Percentiles rank a stretch among this genome's conserved stretches.
These are phyloP conservation scores for Leptographium flavum DNA, from an alignment of 2,329 filamentous ascomycete species.

Conservation along the genomic window DNA sequence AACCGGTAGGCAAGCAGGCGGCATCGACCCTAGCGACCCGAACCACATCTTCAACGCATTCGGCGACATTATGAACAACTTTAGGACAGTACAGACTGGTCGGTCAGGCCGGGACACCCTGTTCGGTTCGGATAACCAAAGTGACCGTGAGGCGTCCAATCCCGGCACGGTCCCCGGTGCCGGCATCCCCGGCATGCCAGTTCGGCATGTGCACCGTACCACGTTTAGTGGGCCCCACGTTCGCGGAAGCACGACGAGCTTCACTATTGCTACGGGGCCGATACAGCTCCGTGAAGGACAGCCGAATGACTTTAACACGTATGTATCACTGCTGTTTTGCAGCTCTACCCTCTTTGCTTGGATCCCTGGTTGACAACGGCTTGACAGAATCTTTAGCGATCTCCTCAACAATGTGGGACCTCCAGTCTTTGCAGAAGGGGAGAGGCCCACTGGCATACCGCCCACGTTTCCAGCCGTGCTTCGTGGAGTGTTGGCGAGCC, in stretches of 20 bases:
- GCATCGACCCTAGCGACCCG: conserved; percentile 14
- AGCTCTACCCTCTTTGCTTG: too few species aligned
- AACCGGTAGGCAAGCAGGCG: conserved; percentile 3
- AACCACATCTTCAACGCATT: conserved; percentile 28
- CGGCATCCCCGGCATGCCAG: conserved; percentile 1
- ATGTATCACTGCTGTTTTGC: conserved; percentile 13
- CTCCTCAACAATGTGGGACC: conserved; percentile 22
- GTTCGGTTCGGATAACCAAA: not conserved
- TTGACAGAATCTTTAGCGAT: conserved; percentile 29
- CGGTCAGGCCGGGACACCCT: conserved; percentile 8
- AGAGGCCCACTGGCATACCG: conserved; percentile 10
- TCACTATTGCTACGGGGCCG: conserved; percentile 32
- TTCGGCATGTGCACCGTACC: conserved; percentile 19
- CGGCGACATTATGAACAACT: conserved; percentile 23
- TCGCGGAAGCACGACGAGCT: conserved; percentile 27
- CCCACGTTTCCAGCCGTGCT: conserved; percentile 25
- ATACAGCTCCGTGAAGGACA: conserved; percentile 12
- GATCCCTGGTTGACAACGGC: not conserved
- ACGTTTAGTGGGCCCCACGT: conserved; percentile 23
- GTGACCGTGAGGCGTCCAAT: not conserved
- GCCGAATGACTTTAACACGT: conserved; percentile 30
- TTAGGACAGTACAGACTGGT: conserved; percentile 14
- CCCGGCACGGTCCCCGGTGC: not conserved
- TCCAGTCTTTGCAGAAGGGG: conserved; percentile 14
- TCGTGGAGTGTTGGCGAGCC: conserved; percentile 34